Evolutionary conservation across 306 rosid genomes (phyloP).

Genomic region (Quercus gilva): DNA sequence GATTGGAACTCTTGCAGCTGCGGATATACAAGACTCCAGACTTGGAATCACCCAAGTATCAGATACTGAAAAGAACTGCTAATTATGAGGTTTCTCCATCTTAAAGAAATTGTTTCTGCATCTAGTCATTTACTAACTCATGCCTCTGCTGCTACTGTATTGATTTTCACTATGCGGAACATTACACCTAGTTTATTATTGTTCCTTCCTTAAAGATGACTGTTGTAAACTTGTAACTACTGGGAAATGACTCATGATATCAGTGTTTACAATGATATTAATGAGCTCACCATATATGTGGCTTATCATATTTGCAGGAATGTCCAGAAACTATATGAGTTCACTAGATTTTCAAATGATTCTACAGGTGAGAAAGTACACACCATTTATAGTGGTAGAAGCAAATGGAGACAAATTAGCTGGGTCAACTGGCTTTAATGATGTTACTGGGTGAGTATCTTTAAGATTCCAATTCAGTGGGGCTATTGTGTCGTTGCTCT

Average conservation of each 20-base stretch:
- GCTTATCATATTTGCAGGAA: not conserved
- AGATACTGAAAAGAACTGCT: slow-evolving; percentile 62
- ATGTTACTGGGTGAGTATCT: slow-evolving; percentile 71
- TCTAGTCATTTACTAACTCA: not conserved
- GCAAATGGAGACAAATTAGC: slow-evolving; percentile 78
- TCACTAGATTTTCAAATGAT: not conserved
- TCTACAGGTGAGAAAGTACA: slow-evolving; percentile 76
- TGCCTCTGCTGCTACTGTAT: not conserved
- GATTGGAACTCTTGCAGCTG: slow-evolving; percentile 47
- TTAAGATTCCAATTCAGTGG: not conserved
- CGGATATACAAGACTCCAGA: slow-evolving; percentile 83
- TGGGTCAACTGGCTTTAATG: slow-evolving; percentile 75
- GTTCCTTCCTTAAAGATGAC: not conserved
- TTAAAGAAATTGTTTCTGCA: not conserved
- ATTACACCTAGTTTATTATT: not conserved
- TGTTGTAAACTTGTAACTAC: not conserved
- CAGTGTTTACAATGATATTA: not conserved
- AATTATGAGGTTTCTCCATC: slow-evolving; percentile 63
- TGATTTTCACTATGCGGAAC: not conserved
- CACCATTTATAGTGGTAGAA: slow-evolving; percentile 68
- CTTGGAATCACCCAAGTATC: slow-evolving; percentile 82
- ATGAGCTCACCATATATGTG: not conserved
- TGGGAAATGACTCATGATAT: not conserved
- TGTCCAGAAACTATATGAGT: not conserved
- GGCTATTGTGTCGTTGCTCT: not conserved